Percentiles rank a stretch among this genome's conserved stretches.
These are phyloP conservation scores for Cladophialophora bantiana DNA, from an alignment of 2,329 filamentous ascomycete genomes.

Conservation along the genomic window DNA sequence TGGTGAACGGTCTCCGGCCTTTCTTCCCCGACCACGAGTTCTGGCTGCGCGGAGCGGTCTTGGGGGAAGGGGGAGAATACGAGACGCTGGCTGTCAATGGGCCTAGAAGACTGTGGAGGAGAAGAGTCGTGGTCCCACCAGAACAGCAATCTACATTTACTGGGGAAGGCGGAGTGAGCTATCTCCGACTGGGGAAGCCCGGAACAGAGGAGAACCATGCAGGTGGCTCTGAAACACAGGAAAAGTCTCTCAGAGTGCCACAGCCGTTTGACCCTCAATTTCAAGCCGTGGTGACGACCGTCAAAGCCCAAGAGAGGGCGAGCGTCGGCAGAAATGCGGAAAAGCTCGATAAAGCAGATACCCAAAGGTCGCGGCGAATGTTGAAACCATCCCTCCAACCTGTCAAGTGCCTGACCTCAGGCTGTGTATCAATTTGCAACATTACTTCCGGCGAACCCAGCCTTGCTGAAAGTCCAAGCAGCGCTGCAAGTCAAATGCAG, in stretches of 20 bases:
- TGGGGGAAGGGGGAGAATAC: slow-evolving; percentile 95
- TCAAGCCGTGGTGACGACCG: slow-evolving; percentile 45
- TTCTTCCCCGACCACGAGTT: slow-evolving; percentile 62
- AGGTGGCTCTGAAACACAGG: not conserved
- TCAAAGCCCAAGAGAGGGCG: slow-evolving; percentile 17
- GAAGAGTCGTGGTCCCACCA: slow-evolving; percentile 68
- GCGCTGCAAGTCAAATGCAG: slow-evolving; percentile 31
- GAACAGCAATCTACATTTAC: slow-evolving; percentile 60
- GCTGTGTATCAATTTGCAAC: slow-evolving; percentile 26
- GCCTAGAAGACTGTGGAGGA: slow-evolving; percentile 74
- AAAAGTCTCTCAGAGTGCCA: not conserved
- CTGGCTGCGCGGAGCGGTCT: slow-evolving; percentile 70
- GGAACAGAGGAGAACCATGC: slow-evolving; percentile 58
- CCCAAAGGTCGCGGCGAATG: not conserved
- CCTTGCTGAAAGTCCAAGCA: not conserved
- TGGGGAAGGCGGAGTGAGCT: slow-evolving; percentile 80
- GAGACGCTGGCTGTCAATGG: slow-evolving; percentile 90
- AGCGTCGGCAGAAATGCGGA: slow-evolving; percentile 3
- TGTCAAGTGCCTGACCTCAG: slow-evolving; percentile 23
- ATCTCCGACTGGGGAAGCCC: slow-evolving; percentile 69
- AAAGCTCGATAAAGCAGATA: not conserved
- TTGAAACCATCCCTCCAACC: not conserved
- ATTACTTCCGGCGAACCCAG: slow-evolving; percentile 7
- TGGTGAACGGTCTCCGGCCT: slow-evolving; percentile 59
- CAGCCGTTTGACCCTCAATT: slow-evolving; percentile 67